Base-by-base conservation (phyloP, 2,329 filamentous ascomycete species). In the Talaromyces islandicus region DNA sequence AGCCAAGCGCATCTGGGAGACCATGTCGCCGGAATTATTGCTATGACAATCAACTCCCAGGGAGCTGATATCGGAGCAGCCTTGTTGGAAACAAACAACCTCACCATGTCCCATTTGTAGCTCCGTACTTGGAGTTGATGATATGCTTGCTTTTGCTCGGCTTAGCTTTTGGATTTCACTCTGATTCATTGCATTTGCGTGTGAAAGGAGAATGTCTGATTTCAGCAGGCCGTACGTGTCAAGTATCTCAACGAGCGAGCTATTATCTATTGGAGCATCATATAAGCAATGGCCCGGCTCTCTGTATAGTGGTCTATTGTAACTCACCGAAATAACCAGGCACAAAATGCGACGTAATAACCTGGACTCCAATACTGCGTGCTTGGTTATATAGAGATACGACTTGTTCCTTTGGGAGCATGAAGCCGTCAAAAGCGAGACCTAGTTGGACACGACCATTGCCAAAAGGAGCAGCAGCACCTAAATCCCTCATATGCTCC, bases 301-400 rank as follows among this genome's bases (percentile, higher is more conserved):
- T 14, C 12, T 35, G 32, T 4, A 14, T 38, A 5, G 35, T 38
- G 7, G 12, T 7, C 5, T 7, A 5, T 5, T 38, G 2, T 7
- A 14, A n/a, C 35, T 38, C 35, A 38, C 35, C 35, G 6, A 38
- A 38, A 38, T 38, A 38, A 6, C 35, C 35, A 2, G 35, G 58
- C n/a, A 65, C 30, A 24, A 50, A 59, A 24, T 59, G 53, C 14
- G 25, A 48, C 21, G 57, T 59, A 25, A 59, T 59, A 12, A 59
- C n/a, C 51, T 54, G n/a, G 12, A 27, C 38, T 7, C 57, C 57
- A 17, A 54, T 5, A 9, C 38, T n/a, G 7, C 51, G 50, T 12
- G 25, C 38, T 48, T 25, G 19, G 11, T 35, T 29, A 19, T 21
- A 59, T 11, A 54, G 12, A 12, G 25, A 9, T 1, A 54, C 21